Base-by-base conservation (phyloP, 805 yeast species). In the Nakazawaea siamensis region DNA sequence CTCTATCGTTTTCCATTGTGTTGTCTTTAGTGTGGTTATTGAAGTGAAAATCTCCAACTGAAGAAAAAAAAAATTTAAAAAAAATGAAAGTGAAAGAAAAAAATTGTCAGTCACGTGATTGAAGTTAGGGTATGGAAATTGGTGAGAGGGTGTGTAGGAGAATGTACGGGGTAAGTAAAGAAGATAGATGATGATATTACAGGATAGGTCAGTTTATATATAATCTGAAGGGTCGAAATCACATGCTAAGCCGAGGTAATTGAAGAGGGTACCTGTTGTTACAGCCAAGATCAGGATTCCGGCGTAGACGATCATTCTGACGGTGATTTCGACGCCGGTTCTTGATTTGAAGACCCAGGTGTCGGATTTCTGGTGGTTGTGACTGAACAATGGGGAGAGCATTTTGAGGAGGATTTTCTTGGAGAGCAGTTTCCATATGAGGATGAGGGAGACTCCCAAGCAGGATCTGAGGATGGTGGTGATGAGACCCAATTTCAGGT, bases 1-100 rank as follows among this genome's bases (percentile, higher is more conserved):
- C 97, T 78, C 85, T 87, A 70, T 92, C 97, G 98, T 92, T 90
- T 82, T 90, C 97, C 98, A 90, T 90, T 64, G 70, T 86, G 82
- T 54, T 39, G 18, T 16, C 10, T 23, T 12, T 30, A 14, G 15
- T 23, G 18, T 34, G 18, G n/a, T n/a, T n/a, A n/a, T n/a, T n/a
- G n/a, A n/a, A n/a, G n/a, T n/a, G n/a, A n/a, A n/a, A n/a, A n/a
- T n/a, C n/a, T n/a, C n/a, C n/a, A n/a, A n/a, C n/a, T n/a, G n/a
- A n/a, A n/a, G n/a, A n/a, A n/a, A n/a, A n/a, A n/a, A n/a, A n/a
- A n/a, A n/a, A n/a, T n/a, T n/a, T n/a, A n/a, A n/a, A n/a, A n/a
- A n/a, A n/a, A n/a, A n/a, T n/a, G n/a, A n/a, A n/a, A n/a, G n/a
- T n/a, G n/a, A n/a, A n/a, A n/a, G n/a, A n/a, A n/a, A n/a, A n/a